Conservation (phyloP, 208 protist species). For the Leishmania guyanensis region DNA sequence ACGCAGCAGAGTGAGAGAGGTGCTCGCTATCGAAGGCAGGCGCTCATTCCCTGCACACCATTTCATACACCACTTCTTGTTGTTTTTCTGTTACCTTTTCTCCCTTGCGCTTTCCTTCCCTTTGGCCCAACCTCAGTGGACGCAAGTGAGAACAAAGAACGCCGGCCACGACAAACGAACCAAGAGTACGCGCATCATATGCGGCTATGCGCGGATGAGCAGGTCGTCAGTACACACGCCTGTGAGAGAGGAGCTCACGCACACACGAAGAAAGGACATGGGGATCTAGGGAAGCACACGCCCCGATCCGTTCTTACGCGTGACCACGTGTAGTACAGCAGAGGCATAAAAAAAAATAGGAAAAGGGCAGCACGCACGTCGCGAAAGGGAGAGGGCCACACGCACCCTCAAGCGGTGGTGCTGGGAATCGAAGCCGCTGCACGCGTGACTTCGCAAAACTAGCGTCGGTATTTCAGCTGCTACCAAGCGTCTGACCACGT, state of each 20-base stretch:
- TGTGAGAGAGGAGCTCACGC: slow-evolving; percentile 8
- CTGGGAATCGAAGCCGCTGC: background rate
- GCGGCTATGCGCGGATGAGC: background rate
- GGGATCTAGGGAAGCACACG: background rate
- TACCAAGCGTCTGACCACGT: slow-evolving; percentile 29
- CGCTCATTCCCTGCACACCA: background rate
- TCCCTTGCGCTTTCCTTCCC: background rate
- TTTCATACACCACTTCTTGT: background rate
- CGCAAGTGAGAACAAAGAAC: background rate
- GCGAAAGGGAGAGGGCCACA: background rate
- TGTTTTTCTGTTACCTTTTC: background rate
- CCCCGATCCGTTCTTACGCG: background rate
- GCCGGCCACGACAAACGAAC: background rate
- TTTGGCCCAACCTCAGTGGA: background rate
- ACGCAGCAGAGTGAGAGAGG: background rate
- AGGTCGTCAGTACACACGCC: background rate
- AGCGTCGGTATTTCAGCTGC: slow-evolving; percentile 18
- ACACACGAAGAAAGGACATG: slow-evolving; percentile 2
- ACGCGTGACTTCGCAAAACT: background rate
- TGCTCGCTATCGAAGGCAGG: background rate
- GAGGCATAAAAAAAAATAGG: background rate
- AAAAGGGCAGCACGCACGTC: background rate
- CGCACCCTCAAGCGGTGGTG: background rate
- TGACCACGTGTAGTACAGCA: background rate
- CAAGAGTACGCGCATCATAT: background rate